Percentiles rank a stretch among this genome's conserved stretches.
phyloP scores from a whole-genome alignment of 2,329 filamentous ascomycete species.

The Leptographium flavum region DNA sequence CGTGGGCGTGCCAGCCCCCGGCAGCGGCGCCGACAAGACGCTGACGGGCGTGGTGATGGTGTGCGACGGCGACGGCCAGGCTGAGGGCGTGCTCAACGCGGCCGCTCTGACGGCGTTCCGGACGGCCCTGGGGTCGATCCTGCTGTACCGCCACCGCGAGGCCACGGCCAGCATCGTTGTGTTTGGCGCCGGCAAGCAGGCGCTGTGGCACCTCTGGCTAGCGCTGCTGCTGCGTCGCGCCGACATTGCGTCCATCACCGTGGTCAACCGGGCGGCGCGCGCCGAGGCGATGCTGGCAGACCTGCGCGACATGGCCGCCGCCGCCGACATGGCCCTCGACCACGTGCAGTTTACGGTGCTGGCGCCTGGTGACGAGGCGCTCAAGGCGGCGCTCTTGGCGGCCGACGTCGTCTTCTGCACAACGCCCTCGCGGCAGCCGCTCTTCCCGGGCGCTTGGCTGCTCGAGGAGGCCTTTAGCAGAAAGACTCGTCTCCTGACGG shows the following conservation, averaged over 20 bases:
- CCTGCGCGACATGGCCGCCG: background rate
- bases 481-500: conserved; percentile 29
- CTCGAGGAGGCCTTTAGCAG: conserved; percentile 12
- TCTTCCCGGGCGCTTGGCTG: conserved; percentile 43
- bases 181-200: conserved; percentile 57
- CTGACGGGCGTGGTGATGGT: conserved; percentile 39
- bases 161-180: conserved; percentile 38
- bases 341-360: conserved; percentile 20
- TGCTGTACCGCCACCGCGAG: conserved; percentile 37
- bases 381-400: conserved; percentile 40
- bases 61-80: conserved; percentile 40
- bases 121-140: conserved; percentile 48
- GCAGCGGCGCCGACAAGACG: conserved; percentile 19
- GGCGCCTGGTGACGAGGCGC: conserved; percentile 5
- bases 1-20: conserved; percentile 24
- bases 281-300: conserved; percentile 24
- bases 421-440: conserved; percentile 39
- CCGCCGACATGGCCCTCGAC: conserved; percentile 17
- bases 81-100: conserved; percentile 50
- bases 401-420: conserved; percentile 51
- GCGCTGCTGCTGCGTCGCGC: conserved; percentile 36
- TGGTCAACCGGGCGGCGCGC: conserved; percentile 19
- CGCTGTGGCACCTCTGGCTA: conserved; percentile 57
- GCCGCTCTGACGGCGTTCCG: conserved; percentile 56
- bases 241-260: conserved; percentile 16